Evolutionary conservation across 2,329 filamentous ascomycete genomes (phyloP).

Genomic region (Pseudogymnoascus sp.): DNA sequence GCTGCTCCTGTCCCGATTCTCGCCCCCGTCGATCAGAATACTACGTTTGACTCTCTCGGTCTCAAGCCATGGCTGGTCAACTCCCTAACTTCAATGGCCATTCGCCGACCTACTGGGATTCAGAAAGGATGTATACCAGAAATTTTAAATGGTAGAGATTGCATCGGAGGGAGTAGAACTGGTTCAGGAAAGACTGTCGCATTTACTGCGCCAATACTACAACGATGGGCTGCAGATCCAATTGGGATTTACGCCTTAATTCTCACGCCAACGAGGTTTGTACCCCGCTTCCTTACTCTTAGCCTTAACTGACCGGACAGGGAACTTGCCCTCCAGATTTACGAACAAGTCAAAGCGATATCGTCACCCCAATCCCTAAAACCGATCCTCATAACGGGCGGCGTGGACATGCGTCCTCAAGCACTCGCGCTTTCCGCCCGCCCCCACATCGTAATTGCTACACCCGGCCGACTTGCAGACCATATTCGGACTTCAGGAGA

Average conservation of each 20-base stretch:
- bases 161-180: slow-evolving; percentile 88
- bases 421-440: slow-evolving; percentile 74
- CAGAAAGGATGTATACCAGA: slow-evolving; percentile 89
- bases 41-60: slow-evolving; percentile 63
- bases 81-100: slow-evolving; percentile 70
- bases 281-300: background rate
- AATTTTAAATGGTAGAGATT: slow-evolving; percentile 84
- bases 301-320: slow-evolving; percentile 31
- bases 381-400: slow-evolving; percentile 81
- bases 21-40: slow-evolving; percentile 48
- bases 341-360: slow-evolving; percentile 91
- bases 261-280: slow-evolving; percentile 73
- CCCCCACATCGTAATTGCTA: slow-evolving; percentile 90
- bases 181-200: slow-evolving; percentile 97
- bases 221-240: slow-evolving; percentile 88
- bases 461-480: slow-evolving; percentile 85
- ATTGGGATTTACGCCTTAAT: slow-evolving; percentile 85
- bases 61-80: slow-evolving; percentile 83
- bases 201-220: slow-evolving; percentile 88
- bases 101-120: slow-evolving; percentile 83
- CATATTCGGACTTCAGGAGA: slow-evolving; percentile 87
- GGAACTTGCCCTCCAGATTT: slow-evolving; percentile 92
- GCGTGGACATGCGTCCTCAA: slow-evolving; percentile 85
- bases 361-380: slow-evolving; percentile 83
- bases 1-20: slow-evolving; percentile 29